A percentile compares a stretch with the other conserved stretches of the same genome.
These are phyloP conservation scores for Ceratorhiza oryzae-sativae DNA, from an alignment of 1,284 basidiomycete genomes.

Conservation along the genomic window DNA sequence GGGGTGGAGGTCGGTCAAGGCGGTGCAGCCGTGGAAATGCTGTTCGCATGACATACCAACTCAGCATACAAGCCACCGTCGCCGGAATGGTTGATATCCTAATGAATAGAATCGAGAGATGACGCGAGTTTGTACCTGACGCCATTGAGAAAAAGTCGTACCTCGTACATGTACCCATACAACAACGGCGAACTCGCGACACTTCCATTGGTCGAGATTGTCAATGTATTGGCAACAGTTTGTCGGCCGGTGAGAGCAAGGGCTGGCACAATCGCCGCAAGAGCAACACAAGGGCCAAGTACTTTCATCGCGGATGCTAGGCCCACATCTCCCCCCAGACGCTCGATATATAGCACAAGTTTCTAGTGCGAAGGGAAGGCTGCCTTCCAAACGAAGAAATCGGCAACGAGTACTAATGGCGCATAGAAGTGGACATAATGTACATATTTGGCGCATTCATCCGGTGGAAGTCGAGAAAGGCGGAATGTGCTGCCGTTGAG, in stretches of 20 bases:
- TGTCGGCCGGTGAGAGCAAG: slow-evolving; percentile 5
- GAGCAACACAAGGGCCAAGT: not conserved
- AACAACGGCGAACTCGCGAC: slow-evolving; percentile 27
- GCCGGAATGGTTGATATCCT: slow-evolving; percentile 35
- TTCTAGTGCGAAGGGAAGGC: not conserved
- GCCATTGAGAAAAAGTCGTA: not conserved
- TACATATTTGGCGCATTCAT: slow-evolving; percentile 35
- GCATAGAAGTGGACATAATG: slow-evolving; percentile 21
- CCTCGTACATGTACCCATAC: slow-evolving; percentile 36
- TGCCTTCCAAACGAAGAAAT: not conserved
- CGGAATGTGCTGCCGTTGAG: slow-evolving; percentile 3
- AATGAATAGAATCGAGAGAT: not conserved
- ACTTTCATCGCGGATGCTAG: not conserved
- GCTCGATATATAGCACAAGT: not conserved
- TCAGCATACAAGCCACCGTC: slow-evolving; percentile 34
- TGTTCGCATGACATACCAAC: slow-evolving; percentile 19
- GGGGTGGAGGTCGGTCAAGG: not conserved
- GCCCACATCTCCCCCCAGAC: not conserved
- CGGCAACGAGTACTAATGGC: slow-evolving; percentile 25
- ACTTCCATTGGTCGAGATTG: slow-evolving; percentile 34
- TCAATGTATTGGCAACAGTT: slow-evolving; percentile 31
- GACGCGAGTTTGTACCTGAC: not conserved
- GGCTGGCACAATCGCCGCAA: not conserved
- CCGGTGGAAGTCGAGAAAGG: slow-evolving; percentile 29
- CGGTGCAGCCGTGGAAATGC: slow-evolving; percentile 12